phyloP scores from a whole-genome alignment of 116 monocot species.

The Dioscorea cayenensis region DNA sequence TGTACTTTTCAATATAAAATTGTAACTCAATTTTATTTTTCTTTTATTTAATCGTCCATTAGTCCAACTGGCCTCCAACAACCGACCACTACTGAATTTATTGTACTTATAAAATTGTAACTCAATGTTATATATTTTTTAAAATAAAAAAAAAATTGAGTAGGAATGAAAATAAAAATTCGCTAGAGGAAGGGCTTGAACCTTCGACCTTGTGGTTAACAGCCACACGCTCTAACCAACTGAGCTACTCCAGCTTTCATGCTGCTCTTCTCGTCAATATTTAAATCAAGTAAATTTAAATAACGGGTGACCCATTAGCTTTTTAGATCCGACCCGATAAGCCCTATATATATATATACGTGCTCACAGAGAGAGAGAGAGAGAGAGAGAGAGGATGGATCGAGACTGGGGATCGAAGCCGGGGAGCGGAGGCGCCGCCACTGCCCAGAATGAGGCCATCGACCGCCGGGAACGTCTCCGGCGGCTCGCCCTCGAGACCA shows the following conservation, averaged over 20 bases:
- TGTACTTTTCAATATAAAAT: too few species aligned
- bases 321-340: background rate
- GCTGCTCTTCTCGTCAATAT: too few species aligned
- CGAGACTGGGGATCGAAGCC: constrained; percentile 96
- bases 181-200: constrained; percentile 81
- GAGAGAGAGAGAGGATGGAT: constrained; percentile 42
- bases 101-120: too few species aligned
- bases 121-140: too few species aligned
- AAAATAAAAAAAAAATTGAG: too few species aligned
- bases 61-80: too few species aligned
- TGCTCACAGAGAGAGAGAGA: background rate
- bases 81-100: too few species aligned
- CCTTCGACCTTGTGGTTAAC: constrained; percentile 89
- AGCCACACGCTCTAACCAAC: constrained; percentile 93
- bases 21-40: too few species aligned
- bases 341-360: background rate
- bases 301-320: too few species aligned
- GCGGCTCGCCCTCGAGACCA: constrained; percentile 88
- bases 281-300: too few species aligned
- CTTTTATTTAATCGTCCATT: too few species aligned
- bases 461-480: constrained; percentile 90
- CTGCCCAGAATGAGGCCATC: constrained; percentile 94
- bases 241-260: constrained; percentile 61
- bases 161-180: too few species aligned
- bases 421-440: constrained; percentile 89